Evolutionary conservation across 2,329 filamentous ascomycete genomes (phyloP).

Genomic region (Aspergillus fumigatus): DNA sequence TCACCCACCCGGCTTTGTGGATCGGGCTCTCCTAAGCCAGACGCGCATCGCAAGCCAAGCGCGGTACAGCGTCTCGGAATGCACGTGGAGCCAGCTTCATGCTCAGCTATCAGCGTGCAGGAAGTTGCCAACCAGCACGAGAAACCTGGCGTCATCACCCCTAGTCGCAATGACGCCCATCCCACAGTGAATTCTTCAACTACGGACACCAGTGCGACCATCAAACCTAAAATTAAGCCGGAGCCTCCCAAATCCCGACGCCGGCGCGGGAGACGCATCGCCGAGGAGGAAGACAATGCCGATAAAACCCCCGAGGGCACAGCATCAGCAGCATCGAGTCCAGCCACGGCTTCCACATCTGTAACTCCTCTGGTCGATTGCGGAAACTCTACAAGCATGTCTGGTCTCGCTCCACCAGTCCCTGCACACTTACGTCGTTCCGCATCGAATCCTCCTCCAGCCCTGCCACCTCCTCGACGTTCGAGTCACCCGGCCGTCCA

Average conservation of each 20-base stretch:
- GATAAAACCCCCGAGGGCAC: slow-evolving; percentile 26
- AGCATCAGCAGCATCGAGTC: slow-evolving; percentile 13
- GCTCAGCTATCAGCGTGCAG: slow-evolving; percentile 69
- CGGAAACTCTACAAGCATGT: slow-evolving; percentile 20
- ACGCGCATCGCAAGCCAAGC: slow-evolving; percentile 22
- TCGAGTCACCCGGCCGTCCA: slow-evolving; percentile 26
- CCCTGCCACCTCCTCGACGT: slow-evolving; percentile 38
- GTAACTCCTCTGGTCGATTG: slow-evolving; percentile 10
- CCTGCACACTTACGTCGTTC: slow-evolving; percentile 25
- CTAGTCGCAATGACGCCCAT: slow-evolving; percentile 53
- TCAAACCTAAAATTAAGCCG: slow-evolving; percentile 33
- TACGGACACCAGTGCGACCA: slow-evolving; percentile 11
- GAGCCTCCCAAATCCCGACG: slow-evolving; percentile 41
- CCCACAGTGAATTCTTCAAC: slow-evolving; percentile 16
- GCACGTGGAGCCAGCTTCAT: slow-evolving; percentile 63
- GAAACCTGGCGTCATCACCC: slow-evolving; percentile 77
- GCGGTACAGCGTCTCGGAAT: slow-evolving; percentile 55
- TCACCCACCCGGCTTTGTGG: slow-evolving; percentile 33
- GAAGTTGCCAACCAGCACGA: slow-evolving; percentile 77
- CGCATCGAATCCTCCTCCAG: slow-evolving; percentile 34
- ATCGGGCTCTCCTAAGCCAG: slow-evolving; percentile 23
- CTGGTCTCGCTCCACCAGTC: slow-evolving; percentile 20
- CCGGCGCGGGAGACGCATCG: slow-evolving; percentile 36
- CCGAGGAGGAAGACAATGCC: slow-evolving; percentile 28
- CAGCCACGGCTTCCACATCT: slow-evolving; percentile 5